Evolutionary conservation across 345 rosid genomes (phyloP), one percentile per base, ranked within the genome.

Genomic region (Geranium rotundifolium): DNA sequence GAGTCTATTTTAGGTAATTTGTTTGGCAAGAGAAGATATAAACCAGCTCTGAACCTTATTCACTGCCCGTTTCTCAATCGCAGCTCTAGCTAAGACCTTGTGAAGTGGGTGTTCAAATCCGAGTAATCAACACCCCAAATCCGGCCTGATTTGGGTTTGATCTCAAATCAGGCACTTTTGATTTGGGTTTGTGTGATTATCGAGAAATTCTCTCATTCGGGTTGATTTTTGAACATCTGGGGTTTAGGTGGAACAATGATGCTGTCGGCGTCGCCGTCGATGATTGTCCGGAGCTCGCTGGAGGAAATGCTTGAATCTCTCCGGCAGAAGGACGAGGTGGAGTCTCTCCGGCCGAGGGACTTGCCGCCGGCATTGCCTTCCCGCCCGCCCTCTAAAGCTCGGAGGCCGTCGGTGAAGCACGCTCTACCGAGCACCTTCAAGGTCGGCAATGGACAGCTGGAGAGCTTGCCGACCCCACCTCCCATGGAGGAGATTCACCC

Each of bases 261-360:
- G 69, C 85, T 96, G 13, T 9, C 14, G 3, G 78, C 88, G 49
- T 84, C 96, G 46, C 96, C 96, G 3, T 60, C 77, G 13, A 64
- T 74, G 9, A 63, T 81, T 70, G 80, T 81, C 56, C 86, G 84
- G 68, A 93, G 99, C 80, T 93, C 99, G n/a, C 71, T 93, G 20
- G 99, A 93, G 83, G 99, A 82, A 81, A 93, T 93, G 99, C 72
- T 93, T 29, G 97, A 87, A 31, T 83, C 92, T 16, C 81, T 93
- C 34, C 78, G 91, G 62, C 74, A 74, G 71, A 82, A 71, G 31
- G 97, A 93, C 49, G 91, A 87, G 64, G 73, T 67, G n/a, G 95
- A 82, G 65, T 82, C 27, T 23, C 27, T 23, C 27, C 27, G 71
- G 63, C 84, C 89, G n/a, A 84, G 72, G 71, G 99, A 93, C 70